Evolutionary conservation across 805 yeast species (phyloP), one percentile per base, ranked within the genome.

Genomic region (Yamadazyma scolyti): DNA sequence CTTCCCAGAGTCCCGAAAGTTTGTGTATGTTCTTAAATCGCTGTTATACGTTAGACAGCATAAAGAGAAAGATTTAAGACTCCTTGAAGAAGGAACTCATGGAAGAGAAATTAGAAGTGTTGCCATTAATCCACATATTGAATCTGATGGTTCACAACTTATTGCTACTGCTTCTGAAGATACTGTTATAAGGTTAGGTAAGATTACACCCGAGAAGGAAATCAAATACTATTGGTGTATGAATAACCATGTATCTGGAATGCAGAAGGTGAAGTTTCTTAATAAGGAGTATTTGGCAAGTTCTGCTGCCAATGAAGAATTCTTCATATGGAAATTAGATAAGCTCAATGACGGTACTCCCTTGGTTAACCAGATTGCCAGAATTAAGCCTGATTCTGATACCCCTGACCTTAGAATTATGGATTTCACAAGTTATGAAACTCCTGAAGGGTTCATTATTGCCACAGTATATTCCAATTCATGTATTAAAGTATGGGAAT

Each of bases 61-160:
- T 49, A 53, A 33, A 30, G 25, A 7, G 38, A 34, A 17, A 41
- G 54, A 23, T 56, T 57, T 24, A 25, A 32, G 4, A 28, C 34
- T 3, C 33, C 45, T 65, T 5, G 62, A 62, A 20, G 59, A 68
- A 7, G 96, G 97, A 0, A 69, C 86, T 1, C 97, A 93, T 54
- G 98, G 98, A 1, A 71, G 97, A 40, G 98, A 93, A 54, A 75
- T 90, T 5, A 68, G 98, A 43, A 84, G 79, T 34, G 63, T 89
- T 10, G 69, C 82, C 2, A 65, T 80, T n/a, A 66, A 74, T 6
- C 58, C 71, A 0, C n/a, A 3, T 6, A 20, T 12, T 4, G 25
- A 39, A 6, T 30, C 40, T 0, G 54, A 56, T 28, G 58, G 58
- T 0, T 57, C 59, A 5, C 52, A 56, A 12, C 46, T 82, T 4